Evolutionary conservation across 78 protist species (phyloP), one percentile per base, ranked within the genome.

Genomic region (Dictyostelium firmibasis): DNA sequence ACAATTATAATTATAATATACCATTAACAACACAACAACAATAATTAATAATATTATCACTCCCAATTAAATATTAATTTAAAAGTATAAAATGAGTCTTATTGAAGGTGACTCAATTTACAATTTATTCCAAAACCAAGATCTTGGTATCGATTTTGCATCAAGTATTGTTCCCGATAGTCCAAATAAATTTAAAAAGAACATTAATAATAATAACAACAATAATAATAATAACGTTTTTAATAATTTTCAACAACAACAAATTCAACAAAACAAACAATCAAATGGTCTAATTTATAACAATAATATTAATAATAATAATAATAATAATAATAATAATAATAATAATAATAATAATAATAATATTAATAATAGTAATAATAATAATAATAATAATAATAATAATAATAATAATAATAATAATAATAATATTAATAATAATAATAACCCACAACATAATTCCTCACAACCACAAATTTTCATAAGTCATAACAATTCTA

Each of bases 121-220:
- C 33, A 89, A 75, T 53, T n/a, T 89, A 23, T 89, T 89, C 29
- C 87, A 85, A 81, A 81, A 29, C n/a, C 86, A 35, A 44, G 94
- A 89, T 33, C 79, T 89, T 25, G 84, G 75, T 23, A n/a, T 89
- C 23, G 94, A 89, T 81, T 89, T 89, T 41, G 83, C 94, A 27
- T 70, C 81, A 44, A 84, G 93, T 67, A 35, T 89, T 0, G 94
- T 89, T 23, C 94, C 94, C 33, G 94, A 89, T 33, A 89, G 94
- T 23, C 94, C 94, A 31, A 89, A 89, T 25, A 89, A 89, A 86
- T 75, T 86, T 77, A 60, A 60, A 33, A 82, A 82, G 25, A 82
- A 81, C 33, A 14, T 7, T 10, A 41, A 41, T 18, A n/a, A 27
- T 8, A 81, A 57, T 23, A 67, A 27, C 25, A 82, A 81, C 33